Conservation (phyloP, 371 early-diverging fungal genomes). For the Lichtheimia corymbifera region DNA sequence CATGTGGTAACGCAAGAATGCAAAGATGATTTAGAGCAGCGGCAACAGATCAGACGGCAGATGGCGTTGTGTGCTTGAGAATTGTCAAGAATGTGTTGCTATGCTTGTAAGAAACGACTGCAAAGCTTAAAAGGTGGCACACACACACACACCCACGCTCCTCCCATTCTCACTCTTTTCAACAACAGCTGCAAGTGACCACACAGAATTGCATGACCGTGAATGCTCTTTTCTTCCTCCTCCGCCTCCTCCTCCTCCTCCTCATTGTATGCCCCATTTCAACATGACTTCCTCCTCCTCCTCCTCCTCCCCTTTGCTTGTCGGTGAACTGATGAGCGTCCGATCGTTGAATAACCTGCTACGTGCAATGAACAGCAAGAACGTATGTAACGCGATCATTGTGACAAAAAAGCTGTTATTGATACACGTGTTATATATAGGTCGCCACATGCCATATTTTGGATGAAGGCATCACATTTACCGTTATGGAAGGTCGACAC, state of each 20-base stretch:
- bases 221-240: not conserved
- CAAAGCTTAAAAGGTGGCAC: no score
- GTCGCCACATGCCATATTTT: conserved; percentile 28
- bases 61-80: conserved; percentile 4
- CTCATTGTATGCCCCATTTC: not conserved
- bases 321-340: not conserved
- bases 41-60: conserved; percentile 9
- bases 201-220: no score
- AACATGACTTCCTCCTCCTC: not conserved
- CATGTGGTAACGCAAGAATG: conserved; percentile 19
- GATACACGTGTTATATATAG: conserved; percentile 8
- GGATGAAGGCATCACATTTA: conserved; percentile 40
- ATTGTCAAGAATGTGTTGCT: not conserved
- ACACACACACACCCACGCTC: no score
- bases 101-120: no score
- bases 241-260: not conserved
- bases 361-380: conserved; percentile 2
- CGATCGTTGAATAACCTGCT: not conserved
- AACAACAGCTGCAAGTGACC: no score
- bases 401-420: no score
- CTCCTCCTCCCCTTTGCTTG: not conserved
- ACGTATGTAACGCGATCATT: not conserved
- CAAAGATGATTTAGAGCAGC: not conserved
- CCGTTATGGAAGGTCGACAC: conserved; percentile 27
- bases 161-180: no score